Conservation (phyloP, 176 grass and related monocot species). For the Cenchrus purpureus region DNA sequence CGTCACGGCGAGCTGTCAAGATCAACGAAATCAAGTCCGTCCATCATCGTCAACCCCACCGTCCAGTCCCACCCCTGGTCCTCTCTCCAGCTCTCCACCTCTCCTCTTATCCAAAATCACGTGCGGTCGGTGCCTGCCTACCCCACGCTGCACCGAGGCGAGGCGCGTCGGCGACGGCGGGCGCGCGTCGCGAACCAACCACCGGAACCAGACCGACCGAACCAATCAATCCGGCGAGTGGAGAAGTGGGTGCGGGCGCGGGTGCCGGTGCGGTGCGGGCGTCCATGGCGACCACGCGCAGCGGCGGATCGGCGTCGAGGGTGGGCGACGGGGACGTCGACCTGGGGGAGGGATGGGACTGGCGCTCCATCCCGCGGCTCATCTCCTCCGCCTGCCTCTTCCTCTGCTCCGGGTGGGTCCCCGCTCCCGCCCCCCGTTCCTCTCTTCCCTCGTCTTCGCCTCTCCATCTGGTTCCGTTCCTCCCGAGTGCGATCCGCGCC, state of each 20-base stretch:
- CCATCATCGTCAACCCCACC: conserved; percentile 30
- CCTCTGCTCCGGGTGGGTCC: conserved; percentile 61
- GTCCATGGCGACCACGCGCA: conserved; percentile 40
- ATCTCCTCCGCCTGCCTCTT: conserved; percentile 61
- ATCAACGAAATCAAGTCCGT: conserved; percentile 9
- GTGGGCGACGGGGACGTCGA: conserved; percentile 53
- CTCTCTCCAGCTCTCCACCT: neutral
- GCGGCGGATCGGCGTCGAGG: conserved; percentile 53
- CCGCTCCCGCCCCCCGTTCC: neutral
- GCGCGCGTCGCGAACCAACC: neutral
- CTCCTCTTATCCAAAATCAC: conserved; percentile 24
- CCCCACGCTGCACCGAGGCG: conserved; percentile 4
- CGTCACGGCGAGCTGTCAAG: neutral
- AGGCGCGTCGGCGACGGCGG: neutral
- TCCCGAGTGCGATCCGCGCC: neutral
- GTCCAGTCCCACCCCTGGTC: neutral
- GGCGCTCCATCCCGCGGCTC: conserved; percentile 49
- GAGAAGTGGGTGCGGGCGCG: too few relatives aligned
- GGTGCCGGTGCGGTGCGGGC: neutral
- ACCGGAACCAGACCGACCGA: neutral
- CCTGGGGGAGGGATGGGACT: conserved; percentile 49
- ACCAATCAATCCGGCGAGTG: conserved; percentile 11
- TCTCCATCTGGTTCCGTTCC: neutral
- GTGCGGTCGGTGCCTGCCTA: conserved; percentile 22
- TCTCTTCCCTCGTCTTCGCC: neutral